Base-by-base conservation (phyloP, 495 filamentous ascomycete species). In the Xylaria sp. region DNA sequence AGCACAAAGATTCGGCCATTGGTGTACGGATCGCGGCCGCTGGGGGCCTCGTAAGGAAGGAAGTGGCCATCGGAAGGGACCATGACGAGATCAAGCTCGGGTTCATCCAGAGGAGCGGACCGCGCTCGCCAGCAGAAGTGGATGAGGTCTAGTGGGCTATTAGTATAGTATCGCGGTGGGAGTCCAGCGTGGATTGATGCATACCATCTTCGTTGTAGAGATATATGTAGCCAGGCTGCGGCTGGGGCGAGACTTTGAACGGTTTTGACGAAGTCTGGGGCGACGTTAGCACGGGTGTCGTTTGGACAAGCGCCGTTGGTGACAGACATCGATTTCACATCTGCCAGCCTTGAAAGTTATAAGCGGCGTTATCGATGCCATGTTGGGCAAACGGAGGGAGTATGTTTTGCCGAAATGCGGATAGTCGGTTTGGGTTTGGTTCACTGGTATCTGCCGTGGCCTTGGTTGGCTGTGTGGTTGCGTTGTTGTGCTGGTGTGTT, bases 341-440 rank as follows among this genome's bases (percentile, higher is more conserved):
- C 88, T 89, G 79, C 97, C 97, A 73, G 95, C 97, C 87, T 97
- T 98, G 87, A 99, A 98, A 5, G 94, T 97, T 78, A 99, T 94
- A 76, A 97, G 87, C 37, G 94, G 95, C 72, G 83, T 80, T 83
- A 90, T 90, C 24, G 69, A 71, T 67, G 93, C 93, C 94, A 97
- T 97, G 55, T 41, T 84, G 72, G 69, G 35, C 5, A 52, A 57
- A 40, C 67, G 31, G 14, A 48, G 41, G 17, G 24, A 43, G 33
- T 21, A 35, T 31, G 40, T 31, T 9, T 24, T 55, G 37, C 48
- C 19, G 58, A 41, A 26, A 35, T n/a, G n/a, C 4, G 31, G 7
- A 26, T 0, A 61, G n/a, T 52, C 35, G 46, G 44, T 19, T 61
- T 71, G n/a, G n/a, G n/a, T n/a, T 37, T 21, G 3, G 35, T 37